Evolutionary conservation across 2,329 filamentous ascomycete genomes (phyloP), one percentile per base, ranked within the genome.

Genomic region (Mariannaea sp.): DNA sequence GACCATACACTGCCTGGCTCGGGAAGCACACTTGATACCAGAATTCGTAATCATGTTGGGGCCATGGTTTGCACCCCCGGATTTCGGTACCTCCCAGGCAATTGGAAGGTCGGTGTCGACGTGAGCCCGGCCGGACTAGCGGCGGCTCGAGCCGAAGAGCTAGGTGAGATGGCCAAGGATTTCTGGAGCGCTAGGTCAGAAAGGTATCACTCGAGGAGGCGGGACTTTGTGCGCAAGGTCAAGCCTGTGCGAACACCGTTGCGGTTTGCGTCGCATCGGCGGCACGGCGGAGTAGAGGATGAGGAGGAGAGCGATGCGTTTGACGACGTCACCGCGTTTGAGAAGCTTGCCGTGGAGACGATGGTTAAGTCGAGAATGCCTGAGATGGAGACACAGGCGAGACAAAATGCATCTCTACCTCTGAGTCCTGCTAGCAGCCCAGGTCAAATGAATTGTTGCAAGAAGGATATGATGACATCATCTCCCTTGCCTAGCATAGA

Each of bases 161-260:
- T 45, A 4, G 29, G 42, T 8, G 42, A 45, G 29, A 45, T 45
- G 42, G 42, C 42, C n/a, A 45, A 33, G 42, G 42, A 45, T 19
- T 45, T 45, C 2, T 45, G 42, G 42, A 45, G 42, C 17, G 42
- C 42, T 3, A 32, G 42, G 20, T 45, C 42, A n/a, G 42, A 45
- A 29, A 33, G 42, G 29, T 45, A 45, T 12, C n/a, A 17, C 30
- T 35, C 42, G 2, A 33, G 42, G 13, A 33, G 42, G 19, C 29
- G 42, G 42, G 29, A 45, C 13, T 45, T 45, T 45, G 42, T 45
- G 42, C 42, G 42, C 42, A 45, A 45, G 42, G 24, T 45, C 42
- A 45, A 45, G 29, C 12, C 29, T 45, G 42, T 24, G 9, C 42
- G 7, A 29, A 45, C 42, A 19, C 42, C 42, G 42, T 12, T 45